Percentiles rank a stretch among this genome's conserved stretches.
These are phyloP conservation scores for Pseudogymnoascus sp. DNA, from an alignment of 2,329 filamentous ascomycete species.

Conservation along the genomic window DNA sequence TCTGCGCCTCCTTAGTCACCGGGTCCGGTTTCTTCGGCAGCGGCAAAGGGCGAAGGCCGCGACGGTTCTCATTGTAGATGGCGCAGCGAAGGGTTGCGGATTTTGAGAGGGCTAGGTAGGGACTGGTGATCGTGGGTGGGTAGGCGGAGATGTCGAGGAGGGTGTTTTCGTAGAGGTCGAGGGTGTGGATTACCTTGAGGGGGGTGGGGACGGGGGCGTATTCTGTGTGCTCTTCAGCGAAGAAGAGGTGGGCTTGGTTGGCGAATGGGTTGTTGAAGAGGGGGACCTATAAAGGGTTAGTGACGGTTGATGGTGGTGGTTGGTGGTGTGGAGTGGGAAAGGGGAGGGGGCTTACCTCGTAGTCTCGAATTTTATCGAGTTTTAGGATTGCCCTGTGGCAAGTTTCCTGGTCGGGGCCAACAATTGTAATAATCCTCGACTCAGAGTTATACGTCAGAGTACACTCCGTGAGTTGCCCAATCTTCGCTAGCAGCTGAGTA, in stretches of 20 bases:
- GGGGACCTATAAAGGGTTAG: background rate
- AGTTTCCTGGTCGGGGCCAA: slow-evolving; percentile 11
- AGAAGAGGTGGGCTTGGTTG: slow-evolving; percentile 18
- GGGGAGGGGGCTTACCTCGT: slow-evolving; percentile 16
- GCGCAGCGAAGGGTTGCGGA: slow-evolving; percentile 18
- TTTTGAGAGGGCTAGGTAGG: slow-evolving; percentile 13
- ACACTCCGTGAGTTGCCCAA: slow-evolving; percentile 18
- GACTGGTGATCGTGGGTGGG: background rate
- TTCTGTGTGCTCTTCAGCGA: slow-evolving; percentile 18
- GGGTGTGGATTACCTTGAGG: slow-evolving; percentile 17
- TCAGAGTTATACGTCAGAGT: slow-evolving; percentile 16
- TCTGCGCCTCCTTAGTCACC: background rate
- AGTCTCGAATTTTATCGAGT: slow-evolving; percentile 20
- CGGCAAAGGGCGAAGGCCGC: slow-evolving; percentile 8
- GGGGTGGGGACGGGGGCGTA: slow-evolving; percentile 16
- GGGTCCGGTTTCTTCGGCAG: slow-evolving; percentile 11
- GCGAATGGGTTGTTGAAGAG: background rate
- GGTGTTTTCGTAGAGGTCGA: slow-evolving; percentile 21
- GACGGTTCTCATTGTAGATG: slow-evolving; percentile 7
- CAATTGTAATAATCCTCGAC: slow-evolving; percentile 17
- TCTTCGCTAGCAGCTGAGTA: slow-evolving; percentile 8
- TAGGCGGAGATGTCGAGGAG: slow-evolving; percentile 17
- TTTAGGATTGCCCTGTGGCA: slow-evolving; percentile 17
- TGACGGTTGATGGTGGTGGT: background rate
- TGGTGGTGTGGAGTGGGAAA: background rate